Conservation (phyloP, 2,329 filamentous ascomycete species). For the Exophiala bonariae region DNA sequence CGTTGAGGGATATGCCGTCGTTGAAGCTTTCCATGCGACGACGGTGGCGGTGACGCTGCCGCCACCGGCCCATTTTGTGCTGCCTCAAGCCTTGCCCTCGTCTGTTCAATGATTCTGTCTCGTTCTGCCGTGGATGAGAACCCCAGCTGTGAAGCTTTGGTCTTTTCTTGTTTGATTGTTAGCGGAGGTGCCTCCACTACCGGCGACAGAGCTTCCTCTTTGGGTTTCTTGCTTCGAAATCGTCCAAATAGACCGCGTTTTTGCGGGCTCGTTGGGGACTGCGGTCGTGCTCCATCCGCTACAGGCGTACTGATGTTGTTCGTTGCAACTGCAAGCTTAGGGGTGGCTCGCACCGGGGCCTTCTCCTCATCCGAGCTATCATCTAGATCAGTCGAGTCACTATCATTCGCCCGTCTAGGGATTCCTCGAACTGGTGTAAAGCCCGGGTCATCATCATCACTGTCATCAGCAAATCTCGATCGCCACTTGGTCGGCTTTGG, state of each 20-base stretch:
- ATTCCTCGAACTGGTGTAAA: slow-evolving; percentile 61
- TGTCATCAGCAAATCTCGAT: slow-evolving; percentile 71
- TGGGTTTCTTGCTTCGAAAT: slow-evolving; percentile 64
- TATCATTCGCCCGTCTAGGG: slow-evolving; percentile 58
- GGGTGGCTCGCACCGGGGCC: slow-evolving; percentile 23
- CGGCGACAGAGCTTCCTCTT: slow-evolving; percentile 32
- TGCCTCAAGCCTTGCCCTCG: slow-evolving; percentile 47
- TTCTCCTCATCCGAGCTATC: slow-evolving; percentile 59
- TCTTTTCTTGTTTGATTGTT: slow-evolving; percentile 52
- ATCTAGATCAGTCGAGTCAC: slow-evolving; percentile 62
- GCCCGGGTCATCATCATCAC: slow-evolving; percentile 60
- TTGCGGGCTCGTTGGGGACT: slow-evolving; percentile 37
- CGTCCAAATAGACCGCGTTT: slow-evolving; percentile 45
- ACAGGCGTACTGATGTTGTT: slow-evolving; percentile 33
- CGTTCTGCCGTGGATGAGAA: slow-evolving; percentile 48
- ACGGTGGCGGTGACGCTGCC: slow-evolving; percentile 29
- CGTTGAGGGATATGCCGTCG: slow-evolving; percentile 44
- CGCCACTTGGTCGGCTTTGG: slow-evolving; percentile 40
- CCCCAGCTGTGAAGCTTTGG: slow-evolving; percentile 54
- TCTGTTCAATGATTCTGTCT: slow-evolving; percentile 64
- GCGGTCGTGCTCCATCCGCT: slow-evolving; percentile 31
- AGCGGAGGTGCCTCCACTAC: slow-evolving; percentile 9
- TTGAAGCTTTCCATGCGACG: slow-evolving; percentile 44
- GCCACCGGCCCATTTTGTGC: slow-evolving; percentile 14
- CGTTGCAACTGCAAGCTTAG: slow-evolving; percentile 26